phyloP scores from a whole-genome alignment of 2,329 filamentous ascomycete species.

The Cordyceps pruinosa region DNA sequence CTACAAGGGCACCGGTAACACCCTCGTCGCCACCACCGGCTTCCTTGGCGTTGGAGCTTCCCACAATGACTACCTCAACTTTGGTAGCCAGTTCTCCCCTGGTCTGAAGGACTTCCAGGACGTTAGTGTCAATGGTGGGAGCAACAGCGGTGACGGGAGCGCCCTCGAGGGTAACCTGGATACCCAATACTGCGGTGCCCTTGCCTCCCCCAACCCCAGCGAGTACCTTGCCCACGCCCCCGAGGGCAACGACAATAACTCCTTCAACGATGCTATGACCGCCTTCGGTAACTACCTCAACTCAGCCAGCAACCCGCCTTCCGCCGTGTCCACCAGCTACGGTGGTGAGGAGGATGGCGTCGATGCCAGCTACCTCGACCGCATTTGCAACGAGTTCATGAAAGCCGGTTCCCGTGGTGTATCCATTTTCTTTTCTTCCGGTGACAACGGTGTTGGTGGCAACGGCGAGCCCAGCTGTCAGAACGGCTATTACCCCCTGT shows the following conservation, averaged over 20 bases:
- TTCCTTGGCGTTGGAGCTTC: conserved; percentile 13
- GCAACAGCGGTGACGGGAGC: conserved; percentile 10
- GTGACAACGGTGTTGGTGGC: conserved; percentile 19
- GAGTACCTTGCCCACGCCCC: conserved; percentile 11
- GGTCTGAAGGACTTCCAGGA: conserved; percentile 12
- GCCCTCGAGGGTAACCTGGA: conserved; percentile 16
- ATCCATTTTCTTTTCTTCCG: conserved; percentile 39
- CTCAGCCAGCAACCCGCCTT: conserved; percentile 11
- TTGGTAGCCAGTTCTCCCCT: background rate
- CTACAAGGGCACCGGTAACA: conserved; percentile 12
- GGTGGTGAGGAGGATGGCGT: conserved; percentile 42
- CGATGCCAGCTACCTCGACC: conserved; percentile 18
- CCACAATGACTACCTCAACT: conserved; percentile 11
- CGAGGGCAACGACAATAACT: background rate
- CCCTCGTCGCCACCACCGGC: conserved; percentile 12
- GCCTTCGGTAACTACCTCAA: conserved; percentile 14
- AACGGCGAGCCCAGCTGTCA: conserved; percentile 17
- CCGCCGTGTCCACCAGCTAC: conserved; percentile 45
- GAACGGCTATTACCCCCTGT: conserved; percentile 29
- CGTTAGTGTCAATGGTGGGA: conserved; percentile 6
- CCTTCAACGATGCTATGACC: conserved; percentile 11
- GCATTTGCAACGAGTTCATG: conserved; percentile 51
- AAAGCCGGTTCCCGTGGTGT: conserved; percentile 47
- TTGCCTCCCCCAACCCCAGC: conserved; percentile 14
- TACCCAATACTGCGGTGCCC: conserved; percentile 11